A percentile compares a stretch with the other conserved stretches of the same genome.
These are phyloP conservation scores for Penicillium silybi DNA, from an alignment of 495 filamentous ascomycete species.

Conservation along the genomic window DNA sequence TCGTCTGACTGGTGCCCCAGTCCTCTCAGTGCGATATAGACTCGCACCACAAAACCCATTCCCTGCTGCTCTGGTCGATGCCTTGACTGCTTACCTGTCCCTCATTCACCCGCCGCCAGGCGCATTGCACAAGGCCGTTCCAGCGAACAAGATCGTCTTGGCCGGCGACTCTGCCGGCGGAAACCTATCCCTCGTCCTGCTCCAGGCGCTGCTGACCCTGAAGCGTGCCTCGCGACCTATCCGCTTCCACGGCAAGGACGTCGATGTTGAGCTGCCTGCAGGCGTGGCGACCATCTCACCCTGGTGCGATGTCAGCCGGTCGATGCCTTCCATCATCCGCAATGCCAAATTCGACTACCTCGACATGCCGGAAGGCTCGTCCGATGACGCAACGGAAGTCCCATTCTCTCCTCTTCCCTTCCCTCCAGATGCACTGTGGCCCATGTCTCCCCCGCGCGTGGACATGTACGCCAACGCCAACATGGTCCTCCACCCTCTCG, in stretches of 20 bases:
- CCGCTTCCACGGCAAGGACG: constrained; percentile 58
- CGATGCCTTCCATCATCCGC: constrained; percentile 60
- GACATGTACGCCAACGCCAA: constrained; percentile 64
- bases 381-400: constrained; percentile 25
- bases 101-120: constrained; percentile 76
- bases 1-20: constrained; percentile 52
- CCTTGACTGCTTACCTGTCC: constrained; percentile 74
- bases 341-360: constrained; percentile 77
- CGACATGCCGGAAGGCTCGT: constrained; percentile 32
- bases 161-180: constrained; percentile 89
- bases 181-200: constrained; percentile 65
- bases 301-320: constrained; percentile 75
- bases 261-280: constrained; percentile 65
- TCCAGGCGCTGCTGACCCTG: constrained; percentile 71
- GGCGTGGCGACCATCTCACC: constrained; percentile 62
- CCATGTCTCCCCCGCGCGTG: constrained; percentile 60
- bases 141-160: constrained; percentile 68
- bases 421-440: constrained; percentile 65
- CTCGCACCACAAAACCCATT: constrained; percentile 83
- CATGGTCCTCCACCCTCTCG: constrained; percentile 69
- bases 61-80: constrained; percentile 78
- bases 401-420: constrained; percentile 23
- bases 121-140: constrained; percentile 66
- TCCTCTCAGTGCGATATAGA: constrained; percentile 80
- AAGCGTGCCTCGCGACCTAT: constrained; percentile 51